Conservation (phyloP, 2,329 filamentous ascomycete species). For the Sordariomycetes sp. region DNA sequence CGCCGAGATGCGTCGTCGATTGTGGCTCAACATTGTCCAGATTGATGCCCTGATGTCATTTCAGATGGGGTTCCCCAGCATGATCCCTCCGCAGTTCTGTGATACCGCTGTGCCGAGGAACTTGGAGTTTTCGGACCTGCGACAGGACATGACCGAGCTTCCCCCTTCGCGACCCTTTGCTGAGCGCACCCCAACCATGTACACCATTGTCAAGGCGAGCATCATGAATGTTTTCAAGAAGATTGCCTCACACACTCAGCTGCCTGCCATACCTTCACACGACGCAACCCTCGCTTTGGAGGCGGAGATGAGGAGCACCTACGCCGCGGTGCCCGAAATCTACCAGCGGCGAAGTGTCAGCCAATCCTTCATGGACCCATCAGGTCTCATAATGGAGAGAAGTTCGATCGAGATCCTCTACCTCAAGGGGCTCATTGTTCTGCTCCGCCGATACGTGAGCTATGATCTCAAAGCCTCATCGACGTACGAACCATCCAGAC, state of each 20-base stretch:
- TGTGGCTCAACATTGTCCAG: constrained; percentile 33
- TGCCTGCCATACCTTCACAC: constrained; percentile 27
- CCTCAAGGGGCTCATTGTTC: constrained; percentile 44
- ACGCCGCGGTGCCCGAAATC: constrained; percentile 33
- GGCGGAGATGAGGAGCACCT: constrained; percentile 30
- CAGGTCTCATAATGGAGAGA: constrained; percentile 37
- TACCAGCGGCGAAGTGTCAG: constrained; percentile 37
- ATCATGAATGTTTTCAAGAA: constrained; percentile 38
- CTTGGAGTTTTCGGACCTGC: constrained; percentile 5
- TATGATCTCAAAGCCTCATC: constrained; percentile 15
- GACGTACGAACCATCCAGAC: constrained; percentile 25
- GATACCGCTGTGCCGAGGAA: constrained; percentile 5
- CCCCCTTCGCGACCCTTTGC: constrained; percentile 4
- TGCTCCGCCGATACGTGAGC: constrained; percentile 43
- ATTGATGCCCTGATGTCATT: constrained; percentile 35
- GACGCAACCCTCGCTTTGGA: constrained; percentile 39
- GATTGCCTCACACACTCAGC: constrained; percentile 20
- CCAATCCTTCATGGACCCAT: constrained; percentile 37
- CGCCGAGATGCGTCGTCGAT: constrained; percentile 36
- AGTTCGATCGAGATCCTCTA: constrained; percentile 42
- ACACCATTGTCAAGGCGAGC: constrained; percentile 40
- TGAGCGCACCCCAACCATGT: constrained; percentile 28
- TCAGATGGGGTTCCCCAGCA: constrained; percentile 37
- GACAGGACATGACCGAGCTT: constrained; percentile 2
- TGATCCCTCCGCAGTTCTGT: constrained; percentile 19